Evolutionary conservation across 1,284 basidiomycete species (phyloP), one percentile per base, ranked within the genome.

Genomic region (Singerocomus inundabilis): DNA sequence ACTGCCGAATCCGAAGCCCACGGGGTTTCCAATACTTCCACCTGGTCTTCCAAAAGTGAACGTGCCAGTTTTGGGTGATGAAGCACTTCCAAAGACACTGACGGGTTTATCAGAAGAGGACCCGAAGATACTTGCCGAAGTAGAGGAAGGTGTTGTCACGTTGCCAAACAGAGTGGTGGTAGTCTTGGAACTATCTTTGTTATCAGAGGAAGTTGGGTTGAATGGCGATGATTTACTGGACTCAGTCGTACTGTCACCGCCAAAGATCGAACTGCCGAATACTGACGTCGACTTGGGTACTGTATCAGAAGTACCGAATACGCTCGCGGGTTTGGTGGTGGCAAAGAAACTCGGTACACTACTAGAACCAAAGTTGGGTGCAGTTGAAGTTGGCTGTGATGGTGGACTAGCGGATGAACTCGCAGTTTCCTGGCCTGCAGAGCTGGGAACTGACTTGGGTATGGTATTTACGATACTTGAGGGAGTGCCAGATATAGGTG

Each of bases 1-100:
- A 55, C 66, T 72, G 8, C 79, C 81, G 54, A 82, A 84, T 16
- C 69, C 72, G 51, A 80, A 81, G 5, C 82, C 81, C 15, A 82
- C 77, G 5, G 80, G 77, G 56, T 79, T 81, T 5, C 82, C 80
- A 31, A 82, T 72, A 57, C 72, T 79, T 44, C 79, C 79, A 12
- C 64, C 63, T 13, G 61, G 52, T 40, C 68, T 70, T 38, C 65
- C 65, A 31, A 70, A 69, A 6, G 53, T 29, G 44, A 67, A 67
- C 1, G 52, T 29, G 10, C 48, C 25, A 15, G 55, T 39, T 53
- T 62, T 69, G 1, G 67, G 53, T 6, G 53, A 53, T 15, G 64
- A 58, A 38, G 63, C 66, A 28, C 56, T 61, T 29, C 67, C 68
- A 47, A 76, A 74, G 15, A 55, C 48, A 52, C 60, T 58, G 29